Percentiles rank a stretch among this genome's conserved stretches.
These are phyloP conservation scores for Conidiobolus incongruus DNA, from an alignment of 371 early-diverging fungal species.

Conservation along the genomic window DNA sequence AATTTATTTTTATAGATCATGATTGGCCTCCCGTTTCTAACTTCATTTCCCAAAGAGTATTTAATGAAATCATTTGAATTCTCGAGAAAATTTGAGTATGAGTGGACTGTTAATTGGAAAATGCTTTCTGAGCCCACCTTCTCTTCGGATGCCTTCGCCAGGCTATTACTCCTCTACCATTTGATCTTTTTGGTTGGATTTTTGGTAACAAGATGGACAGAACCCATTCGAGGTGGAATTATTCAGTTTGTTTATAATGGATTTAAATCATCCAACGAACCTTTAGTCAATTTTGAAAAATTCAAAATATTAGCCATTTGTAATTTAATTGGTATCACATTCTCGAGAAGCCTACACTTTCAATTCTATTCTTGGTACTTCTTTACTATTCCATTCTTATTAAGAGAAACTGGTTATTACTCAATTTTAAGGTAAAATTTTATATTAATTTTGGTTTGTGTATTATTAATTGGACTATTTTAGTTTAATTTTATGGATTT, in stretches of 20 bases:
- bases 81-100: constrained; percentile 51
- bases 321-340: constrained; percentile 72
- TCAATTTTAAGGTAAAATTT: background rate
- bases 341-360: constrained; percentile 76
- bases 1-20: constrained; percentile 13
- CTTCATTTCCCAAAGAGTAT: constrained; percentile 30
- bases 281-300: constrained; percentile 4
- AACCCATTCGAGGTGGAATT: constrained; percentile 9
- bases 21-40: constrained; percentile 50
- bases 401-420: constrained; percentile 12
- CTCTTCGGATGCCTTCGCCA: constrained; percentile 26
- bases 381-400: constrained; percentile 63
- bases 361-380: constrained; percentile 93
- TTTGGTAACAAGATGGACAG: constrained; percentile 23
- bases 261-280: background rate
- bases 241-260: background rate
- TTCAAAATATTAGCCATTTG: constrained; percentile 39
- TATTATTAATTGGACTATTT: constrained; percentile 6
- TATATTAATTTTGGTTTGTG: constrained; percentile 7
- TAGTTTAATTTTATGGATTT: too few relatives aligned
- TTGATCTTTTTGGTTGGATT: constrained; percentile 28
- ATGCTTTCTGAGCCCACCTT: constrained; percentile 48
- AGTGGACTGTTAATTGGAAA: constrained; percentile 92
- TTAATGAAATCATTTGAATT: constrained; percentile 66
- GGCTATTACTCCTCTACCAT: constrained; percentile 31